Base-by-base conservation (phyloP, 306 rosid species). In the Parietaria judaica region DNA sequence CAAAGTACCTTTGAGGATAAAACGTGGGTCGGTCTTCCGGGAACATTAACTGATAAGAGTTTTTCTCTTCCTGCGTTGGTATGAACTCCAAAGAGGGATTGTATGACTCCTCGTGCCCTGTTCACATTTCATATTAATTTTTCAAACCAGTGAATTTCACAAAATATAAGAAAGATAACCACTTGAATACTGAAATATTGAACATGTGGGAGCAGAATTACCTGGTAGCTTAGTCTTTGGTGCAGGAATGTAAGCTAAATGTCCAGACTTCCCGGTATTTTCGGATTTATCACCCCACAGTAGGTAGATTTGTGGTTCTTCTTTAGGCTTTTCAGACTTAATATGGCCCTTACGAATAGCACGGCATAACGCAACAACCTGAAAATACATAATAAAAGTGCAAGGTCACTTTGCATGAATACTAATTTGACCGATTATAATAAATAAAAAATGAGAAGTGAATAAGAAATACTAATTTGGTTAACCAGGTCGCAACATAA, bases 21-120 rank as follows among this genome's bases (percentile, higher is more conserved):
- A 86, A 86, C 59, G 88, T 86, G 17, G 99, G 96, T 41, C 86
- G 95, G 74, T 92, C 99, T 84, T 92, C 96, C 55, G 86, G 94
- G 55, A 54, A 78, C 96, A 84, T 80, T 79, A 86, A 76, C 64
- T 92, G 88, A 76, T 92, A 84, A 47, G 88, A 72, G 76, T 81
- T 84, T 38, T 88, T 72, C 76, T 88, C 99, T 81, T 92, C 99
- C 79, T 92, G 94, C 47, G 90, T 74, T 66, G 99, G 99, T 63
- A 92, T 92, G 75, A 80, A 88, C 70, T 92, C 99, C 63, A 76
- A 57, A 68, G 99, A 86, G 70, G 99, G 99, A 80, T 88, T 92
- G 72, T 86, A 88, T 1, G 99, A 88, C 67, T 92, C 99, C 66
- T 86, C 96, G 15, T 92, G 86, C 64, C 99, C 99, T 92, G 71